Percentiles rank a stretch among this genome's conserved stretches.
Evolutionary conservation across 495 filamentous ascomycete genomes (phyloP).

Genomic region (Darksidea phi): DNA sequence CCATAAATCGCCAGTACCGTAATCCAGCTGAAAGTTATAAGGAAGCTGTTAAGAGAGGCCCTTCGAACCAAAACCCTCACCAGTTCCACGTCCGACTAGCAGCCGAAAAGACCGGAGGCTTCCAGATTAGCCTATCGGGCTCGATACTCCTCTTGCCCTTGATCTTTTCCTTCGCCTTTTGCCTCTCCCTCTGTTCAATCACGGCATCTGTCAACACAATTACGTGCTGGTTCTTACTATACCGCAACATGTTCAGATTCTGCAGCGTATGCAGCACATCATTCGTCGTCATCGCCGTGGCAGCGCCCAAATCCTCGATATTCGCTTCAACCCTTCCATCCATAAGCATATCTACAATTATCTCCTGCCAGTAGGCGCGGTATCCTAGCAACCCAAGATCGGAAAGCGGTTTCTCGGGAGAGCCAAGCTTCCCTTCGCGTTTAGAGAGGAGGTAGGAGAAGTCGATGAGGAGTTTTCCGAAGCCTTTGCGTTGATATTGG

Average conservation of each 20-base stretch:
- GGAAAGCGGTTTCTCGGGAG: slow-evolving; percentile 92
- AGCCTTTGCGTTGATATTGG: slow-evolving; percentile 92
- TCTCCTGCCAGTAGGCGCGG: slow-evolving; percentile 95
- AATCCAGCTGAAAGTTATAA: no score
- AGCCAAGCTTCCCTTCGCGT: slow-evolving; percentile 89
- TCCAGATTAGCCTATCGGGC: slow-evolving; percentile 80
- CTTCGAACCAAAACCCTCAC: no score
- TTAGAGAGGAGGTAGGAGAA: slow-evolving; percentile 98
- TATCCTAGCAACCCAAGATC: slow-evolving; percentile 91
- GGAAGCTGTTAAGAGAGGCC: no score
- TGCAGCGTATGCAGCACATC: slow-evolving; percentile 93
- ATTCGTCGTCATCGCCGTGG: slow-evolving; percentile 90
- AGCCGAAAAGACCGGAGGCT: slow-evolving; percentile 91
- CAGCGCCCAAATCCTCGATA: slow-evolving; percentile 73
- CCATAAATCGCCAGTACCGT: no score
- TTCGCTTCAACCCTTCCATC: slow-evolving; percentile 65
- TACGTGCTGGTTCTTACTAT: slow-evolving; percentile 90
- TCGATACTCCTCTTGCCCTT: slow-evolving; percentile 73
- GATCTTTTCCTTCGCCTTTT: slow-evolving; percentile 71
- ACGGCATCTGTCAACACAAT: slow-evolving; percentile 81
- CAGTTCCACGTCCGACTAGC: slow-evolving; percentile 92
- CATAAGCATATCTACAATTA: slow-evolving; percentile 78
- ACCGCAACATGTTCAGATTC: slow-evolving; percentile 89
- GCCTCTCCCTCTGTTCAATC: slow-evolving; percentile 70
- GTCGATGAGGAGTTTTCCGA: slow-evolving; percentile 87